These are phyloP conservation scores for Trichocomaceae sp. DNA, from an alignment of 2,329 filamentous ascomycete genomes.

Conservation along the genomic window DNA sequence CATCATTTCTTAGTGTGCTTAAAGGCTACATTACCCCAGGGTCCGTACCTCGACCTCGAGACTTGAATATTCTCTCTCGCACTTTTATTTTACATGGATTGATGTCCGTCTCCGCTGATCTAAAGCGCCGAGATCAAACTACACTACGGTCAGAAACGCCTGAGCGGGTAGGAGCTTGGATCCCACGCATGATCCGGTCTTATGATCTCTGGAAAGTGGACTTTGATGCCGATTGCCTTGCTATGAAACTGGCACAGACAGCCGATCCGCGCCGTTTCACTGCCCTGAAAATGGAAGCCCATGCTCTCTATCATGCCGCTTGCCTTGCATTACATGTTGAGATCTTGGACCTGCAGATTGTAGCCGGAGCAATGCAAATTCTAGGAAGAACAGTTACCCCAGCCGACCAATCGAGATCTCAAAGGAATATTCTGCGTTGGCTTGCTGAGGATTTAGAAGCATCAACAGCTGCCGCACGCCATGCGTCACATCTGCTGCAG, in stretches of 20 bases:
- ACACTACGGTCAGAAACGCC: slow-evolving; percentile 44
- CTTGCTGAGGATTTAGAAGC: slow-evolving; percentile 24
- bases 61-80: slow-evolving; percentile 48
- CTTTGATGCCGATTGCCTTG: slow-evolving; percentile 48
- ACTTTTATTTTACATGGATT: slow-evolving; percentile 54
- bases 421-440: slow-evolving; percentile 49
- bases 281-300: slow-evolving; percentile 44
- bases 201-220: slow-evolving; percentile 55
- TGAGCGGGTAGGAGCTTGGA: slow-evolving; percentile 44
- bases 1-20: slow-evolving; percentile 47
- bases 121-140: slow-evolving; percentile 57
- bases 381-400: slow-evolving; percentile 50
- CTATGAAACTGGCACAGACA: slow-evolving; percentile 28
- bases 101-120: slow-evolving; percentile 58
- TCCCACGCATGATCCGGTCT: slow-evolving; percentile 45
- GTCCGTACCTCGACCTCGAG: slow-evolving; percentile 29
- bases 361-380: slow-evolving; percentile 54
- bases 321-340: slow-evolving; percentile 53
- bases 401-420: slow-evolving; percentile 46
- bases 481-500: slow-evolving; percentile 49
- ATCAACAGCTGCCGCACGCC: slow-evolving; percentile 45
- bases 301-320: slow-evolving; percentile 54
- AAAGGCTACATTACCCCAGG: slow-evolving; percentile 51
- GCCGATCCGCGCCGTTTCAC: slow-evolving; percentile 38
- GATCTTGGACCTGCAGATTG: slow-evolving; percentile 57